Conservation (phyloP, 2,329 filamentous ascomycete genomes). For the Colletotrichum tanaceti region DNA sequence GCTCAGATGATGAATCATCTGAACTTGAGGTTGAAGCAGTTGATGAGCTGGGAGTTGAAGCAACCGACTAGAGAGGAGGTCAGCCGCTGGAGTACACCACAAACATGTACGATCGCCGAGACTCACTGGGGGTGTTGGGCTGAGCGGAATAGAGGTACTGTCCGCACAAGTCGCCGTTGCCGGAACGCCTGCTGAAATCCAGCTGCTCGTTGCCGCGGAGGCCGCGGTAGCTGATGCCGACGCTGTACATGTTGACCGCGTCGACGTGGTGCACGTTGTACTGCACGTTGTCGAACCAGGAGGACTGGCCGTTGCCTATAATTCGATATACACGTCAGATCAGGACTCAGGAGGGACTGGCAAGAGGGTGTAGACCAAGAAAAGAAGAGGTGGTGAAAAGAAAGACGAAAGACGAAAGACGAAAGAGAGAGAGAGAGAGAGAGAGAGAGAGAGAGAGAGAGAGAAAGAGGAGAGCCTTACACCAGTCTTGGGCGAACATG, state of each 20-base stretch:
- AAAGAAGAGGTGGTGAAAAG: no score
- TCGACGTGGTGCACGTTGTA: conserved; percentile 37
- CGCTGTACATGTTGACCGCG: conserved; percentile 37
- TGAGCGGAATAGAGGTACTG: conserved; percentile 2
- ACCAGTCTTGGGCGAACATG: conserved; percentile 39
- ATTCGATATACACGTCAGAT: neutral
- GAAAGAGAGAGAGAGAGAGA: no score
- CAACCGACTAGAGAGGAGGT: neutral
- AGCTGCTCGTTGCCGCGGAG: conserved; percentile 42
- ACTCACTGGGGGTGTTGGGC: conserved; percentile 11
- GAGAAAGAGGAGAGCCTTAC: conserved; percentile 13
- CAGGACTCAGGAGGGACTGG: no score
- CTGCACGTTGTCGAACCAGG: conserved; percentile 40
- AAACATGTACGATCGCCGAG: no score
- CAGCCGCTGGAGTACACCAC: neutral
- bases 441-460: no score
- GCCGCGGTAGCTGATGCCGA: conserved; percentile 42
- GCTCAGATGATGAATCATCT: neutral
- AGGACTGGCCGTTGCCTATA: conserved; percentile 39
- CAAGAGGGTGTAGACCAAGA: no score
- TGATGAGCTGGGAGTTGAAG: conserved; percentile 10
- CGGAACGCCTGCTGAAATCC: conserved; percentile 38
- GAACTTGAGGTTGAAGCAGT: conserved; percentile 10
- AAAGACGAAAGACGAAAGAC: no score
- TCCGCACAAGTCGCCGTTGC: conserved; percentile 36